Evolutionary conservation across 2,329 filamentous ascomycete genomes (phyloP).

Genomic region (Nemania serpens): DNA sequence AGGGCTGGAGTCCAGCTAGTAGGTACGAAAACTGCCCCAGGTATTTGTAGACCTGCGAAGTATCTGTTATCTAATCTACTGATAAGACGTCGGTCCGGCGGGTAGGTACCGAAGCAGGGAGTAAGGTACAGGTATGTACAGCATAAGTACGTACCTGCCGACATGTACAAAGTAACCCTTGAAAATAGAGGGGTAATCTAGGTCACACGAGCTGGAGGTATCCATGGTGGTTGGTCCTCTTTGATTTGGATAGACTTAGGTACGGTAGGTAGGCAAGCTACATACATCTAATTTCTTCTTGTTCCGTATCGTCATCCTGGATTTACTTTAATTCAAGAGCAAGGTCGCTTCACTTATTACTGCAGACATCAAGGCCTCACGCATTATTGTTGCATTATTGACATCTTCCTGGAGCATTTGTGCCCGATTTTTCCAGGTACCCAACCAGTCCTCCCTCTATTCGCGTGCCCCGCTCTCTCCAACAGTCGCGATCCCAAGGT

Average conservation of each 20-base stretch:
- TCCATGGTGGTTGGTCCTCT: not conserved
- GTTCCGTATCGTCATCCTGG: not conserved
- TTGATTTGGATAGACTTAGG: not conserved
- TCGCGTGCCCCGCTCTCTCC: constrained; percentile 20
- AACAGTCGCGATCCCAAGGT: constrained; percentile 23
- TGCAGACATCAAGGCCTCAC: not conserved
- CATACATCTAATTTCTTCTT: not conserved
- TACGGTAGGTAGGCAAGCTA: not conserved
- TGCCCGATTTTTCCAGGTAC: not conserved
- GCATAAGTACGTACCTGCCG: too few species aligned
- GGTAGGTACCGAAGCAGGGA: too few species aligned
- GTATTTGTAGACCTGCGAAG: too few species aligned
- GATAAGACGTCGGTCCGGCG: too few species aligned
- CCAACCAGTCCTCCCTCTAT: constrained; percentile 7
- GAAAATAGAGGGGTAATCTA: constrained; percentile 18
- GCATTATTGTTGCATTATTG: too few species aligned
- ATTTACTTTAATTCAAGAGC: not conserved
- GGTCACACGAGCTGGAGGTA: not conserved
- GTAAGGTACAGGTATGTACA: too few species aligned
- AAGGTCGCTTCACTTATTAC: not conserved
- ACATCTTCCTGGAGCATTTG: not conserved
- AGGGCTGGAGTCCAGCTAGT: too few species aligned
- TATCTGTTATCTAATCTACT: too few species aligned
- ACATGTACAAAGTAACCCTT: not conserved
- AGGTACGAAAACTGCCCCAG: too few species aligned